phyloP scores from a whole-genome alignment of 2,329 filamentous ascomycete genomes.

The Trichophyton verrucosum region DNA sequence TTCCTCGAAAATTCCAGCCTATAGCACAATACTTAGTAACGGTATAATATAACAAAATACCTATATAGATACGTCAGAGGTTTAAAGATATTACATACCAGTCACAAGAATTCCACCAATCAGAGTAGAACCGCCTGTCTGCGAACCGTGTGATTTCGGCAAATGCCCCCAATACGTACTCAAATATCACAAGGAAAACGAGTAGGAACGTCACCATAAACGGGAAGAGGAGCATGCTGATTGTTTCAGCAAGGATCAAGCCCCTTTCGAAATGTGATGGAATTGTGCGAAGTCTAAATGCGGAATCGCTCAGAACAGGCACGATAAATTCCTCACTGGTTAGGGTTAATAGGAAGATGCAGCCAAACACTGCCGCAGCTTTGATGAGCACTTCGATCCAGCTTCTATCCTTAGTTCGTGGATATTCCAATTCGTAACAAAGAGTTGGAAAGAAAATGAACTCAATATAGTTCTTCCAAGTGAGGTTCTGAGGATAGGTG shows the following conservation, averaged over 20 bases:
- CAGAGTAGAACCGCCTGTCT: slow-evolving; percentile 82
- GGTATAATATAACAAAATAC: background rate
- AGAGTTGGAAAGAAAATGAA: slow-evolving; percentile 86
- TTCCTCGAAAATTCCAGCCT: slow-evolving; percentile 89
- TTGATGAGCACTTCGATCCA: slow-evolving; percentile 78
- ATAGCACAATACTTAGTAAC: background rate
- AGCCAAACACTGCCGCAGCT: slow-evolving; percentile 79
- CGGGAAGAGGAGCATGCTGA: slow-evolving; percentile 83
- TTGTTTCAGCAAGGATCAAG: slow-evolving; percentile 76
- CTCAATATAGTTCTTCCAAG: slow-evolving; percentile 67
- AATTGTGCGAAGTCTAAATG: slow-evolving; percentile 38
- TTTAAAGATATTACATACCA: slow-evolving; percentile 23
- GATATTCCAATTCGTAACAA: slow-evolving; percentile 96
- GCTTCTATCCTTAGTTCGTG: slow-evolving; percentile 59
- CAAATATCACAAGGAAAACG: slow-evolving; percentile 96
- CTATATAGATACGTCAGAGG: background rate
- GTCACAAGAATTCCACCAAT: slow-evolving; percentile 54
- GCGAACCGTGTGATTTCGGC: slow-evolving; percentile 89
- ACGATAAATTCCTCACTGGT: slow-evolving; percentile 92
- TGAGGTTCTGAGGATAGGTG: slow-evolving; percentile 83
- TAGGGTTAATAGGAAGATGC: slow-evolving; percentile 86
- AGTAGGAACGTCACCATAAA: slow-evolving; percentile 95
- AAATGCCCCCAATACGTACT: slow-evolving; percentile 88
- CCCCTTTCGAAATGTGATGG: slow-evolving; percentile 50
- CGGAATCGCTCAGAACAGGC: slow-evolving; percentile 68